A percentile compares a stretch with the other conserved stretches of the same genome.
Conservation (phyloP, 495 filamentous ascomycete species). For the Xylaria telfairii region DNA sequence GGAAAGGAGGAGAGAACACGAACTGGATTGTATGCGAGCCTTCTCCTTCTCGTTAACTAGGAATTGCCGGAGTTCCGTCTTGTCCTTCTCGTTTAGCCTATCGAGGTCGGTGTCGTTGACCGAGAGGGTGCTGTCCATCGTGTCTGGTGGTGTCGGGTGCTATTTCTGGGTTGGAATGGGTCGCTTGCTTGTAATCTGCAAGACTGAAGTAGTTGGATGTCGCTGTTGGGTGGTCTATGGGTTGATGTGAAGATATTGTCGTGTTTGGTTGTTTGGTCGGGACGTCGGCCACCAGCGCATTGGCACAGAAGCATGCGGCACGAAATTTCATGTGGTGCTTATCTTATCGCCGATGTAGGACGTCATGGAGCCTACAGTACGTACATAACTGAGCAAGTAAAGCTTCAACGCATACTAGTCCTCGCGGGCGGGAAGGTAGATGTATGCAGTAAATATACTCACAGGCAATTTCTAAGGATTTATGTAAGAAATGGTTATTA, state of each 20-base stretch:
- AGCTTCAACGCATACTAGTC: neutral
- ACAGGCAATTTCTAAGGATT: no score
- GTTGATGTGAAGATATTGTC: neutral
- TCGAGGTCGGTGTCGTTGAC: constrained; percentile 57
- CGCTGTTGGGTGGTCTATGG: neutral
- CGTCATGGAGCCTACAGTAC: neutral
- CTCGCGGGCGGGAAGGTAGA: no score
- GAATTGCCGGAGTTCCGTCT: constrained; percentile 84
- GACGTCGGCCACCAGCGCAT: no score
- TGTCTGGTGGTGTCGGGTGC: constrained; percentile 16
- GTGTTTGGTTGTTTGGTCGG: neutral
- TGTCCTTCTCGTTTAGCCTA: constrained; percentile 80
- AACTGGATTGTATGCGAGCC: constrained; percentile 78
- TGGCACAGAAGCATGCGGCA: neutral
- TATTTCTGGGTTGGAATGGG: neutral
- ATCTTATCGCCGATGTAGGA: constrained; percentile 26
- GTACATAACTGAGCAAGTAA: neutral
- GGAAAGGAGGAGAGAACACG: constrained; percentile 39
- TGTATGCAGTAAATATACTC: no score
- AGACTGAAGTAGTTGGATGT: neutral
- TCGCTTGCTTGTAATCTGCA: neutral
- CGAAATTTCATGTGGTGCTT: constrained; percentile 22
- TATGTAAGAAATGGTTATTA: no score
- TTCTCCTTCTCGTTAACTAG: constrained; percentile 82
- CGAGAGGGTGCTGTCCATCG: constrained; percentile 46